These are phyloP conservation scores for Fusarium sp. DNA, from an alignment of 2,329 filamentous ascomycete genomes.

Conservation along the genomic window DNA sequence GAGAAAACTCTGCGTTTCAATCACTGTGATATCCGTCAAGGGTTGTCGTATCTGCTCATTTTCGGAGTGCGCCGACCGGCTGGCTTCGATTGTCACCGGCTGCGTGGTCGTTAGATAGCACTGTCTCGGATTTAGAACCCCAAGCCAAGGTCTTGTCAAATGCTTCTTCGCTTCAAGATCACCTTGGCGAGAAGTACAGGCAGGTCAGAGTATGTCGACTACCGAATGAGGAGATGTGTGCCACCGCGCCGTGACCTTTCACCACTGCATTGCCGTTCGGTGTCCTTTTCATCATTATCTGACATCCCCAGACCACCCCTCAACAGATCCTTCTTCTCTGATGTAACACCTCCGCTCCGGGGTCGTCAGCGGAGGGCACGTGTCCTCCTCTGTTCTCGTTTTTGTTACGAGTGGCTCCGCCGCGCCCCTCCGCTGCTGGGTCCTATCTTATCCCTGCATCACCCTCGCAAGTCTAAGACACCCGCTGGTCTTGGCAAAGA, in stretches of 20 bases:
- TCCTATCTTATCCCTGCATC: conserved; percentile 18
- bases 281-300: too few species aligned
- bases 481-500: conserved; percentile 34
- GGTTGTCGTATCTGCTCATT: not conserved
- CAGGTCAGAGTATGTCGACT: too few species aligned
- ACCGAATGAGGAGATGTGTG: too few species aligned
- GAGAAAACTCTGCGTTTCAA: not conserved
- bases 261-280: too few species aligned
- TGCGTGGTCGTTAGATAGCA: conserved; percentile 4
- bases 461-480: conserved; percentile 24
- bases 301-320: conserved; percentile 3
- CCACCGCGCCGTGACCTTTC: too few species aligned
- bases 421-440: conserved; percentile 28
- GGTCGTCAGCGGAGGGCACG: conserved; percentile 38
- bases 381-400: conserved; percentile 22
- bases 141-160: conserved; percentile 44
- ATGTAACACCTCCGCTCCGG: conserved; percentile 36
- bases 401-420: conserved; percentile 37
- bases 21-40: not conserved
- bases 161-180: conserved; percentile 35
- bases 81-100: conserved; percentile 14
- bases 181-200: conserved; percentile 20
- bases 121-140: not conserved
- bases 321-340: conserved; percentile 14
- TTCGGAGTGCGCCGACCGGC: conserved; percentile 16